A percentile compares a stretch with the other conserved stretches of the same genome.
These are phyloP conservation scores for Nemania bipapillata DNA, from an alignment of 2,329 filamentous ascomycete species.

Conservation along the genomic window DNA sequence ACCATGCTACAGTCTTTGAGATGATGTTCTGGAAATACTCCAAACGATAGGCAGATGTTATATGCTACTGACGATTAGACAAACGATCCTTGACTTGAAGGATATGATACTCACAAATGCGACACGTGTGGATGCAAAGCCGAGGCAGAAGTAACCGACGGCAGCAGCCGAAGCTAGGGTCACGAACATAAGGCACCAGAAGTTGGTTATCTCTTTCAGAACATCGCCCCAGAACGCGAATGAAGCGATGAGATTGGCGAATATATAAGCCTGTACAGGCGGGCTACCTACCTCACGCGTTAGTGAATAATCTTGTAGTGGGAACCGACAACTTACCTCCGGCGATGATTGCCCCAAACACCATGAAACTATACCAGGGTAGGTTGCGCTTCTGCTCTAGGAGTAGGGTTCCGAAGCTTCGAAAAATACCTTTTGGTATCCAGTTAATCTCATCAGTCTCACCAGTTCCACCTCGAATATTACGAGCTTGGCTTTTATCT, in stretches of 20 bases:
- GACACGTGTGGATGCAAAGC: constrained; percentile 59
- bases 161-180: constrained; percentile 65
- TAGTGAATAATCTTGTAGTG: constrained; percentile 19
- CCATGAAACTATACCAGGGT: constrained; percentile 48
- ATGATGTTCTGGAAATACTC: constrained; percentile 70
- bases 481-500: constrained; percentile 55
- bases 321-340: constrained; percentile 44
- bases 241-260: constrained; percentile 62
- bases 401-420: constrained; percentile 48
- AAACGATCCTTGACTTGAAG: not conserved
- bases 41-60: constrained; percentile 66
- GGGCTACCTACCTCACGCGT: constrained; percentile 52
- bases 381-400: constrained; percentile 47
- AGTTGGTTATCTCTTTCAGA: constrained; percentile 55
- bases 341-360: constrained; percentile 51
- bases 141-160: constrained; percentile 64
- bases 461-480: not conserved
- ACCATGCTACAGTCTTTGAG: constrained; percentile 68
- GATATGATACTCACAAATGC: constrained; percentile 52
- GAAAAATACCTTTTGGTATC: constrained; percentile 42
- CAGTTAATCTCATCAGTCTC: constrained; percentile 22
- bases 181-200: constrained; percentile 75
- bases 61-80: constrained; percentile 48
- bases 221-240: constrained; percentile 45
- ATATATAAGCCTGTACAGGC: constrained; percentile 66